Evolutionary conservation across 2,329 filamentous ascomycete species (phyloP).

Genomic region (Colletotrichum endophyticum): DNA sequence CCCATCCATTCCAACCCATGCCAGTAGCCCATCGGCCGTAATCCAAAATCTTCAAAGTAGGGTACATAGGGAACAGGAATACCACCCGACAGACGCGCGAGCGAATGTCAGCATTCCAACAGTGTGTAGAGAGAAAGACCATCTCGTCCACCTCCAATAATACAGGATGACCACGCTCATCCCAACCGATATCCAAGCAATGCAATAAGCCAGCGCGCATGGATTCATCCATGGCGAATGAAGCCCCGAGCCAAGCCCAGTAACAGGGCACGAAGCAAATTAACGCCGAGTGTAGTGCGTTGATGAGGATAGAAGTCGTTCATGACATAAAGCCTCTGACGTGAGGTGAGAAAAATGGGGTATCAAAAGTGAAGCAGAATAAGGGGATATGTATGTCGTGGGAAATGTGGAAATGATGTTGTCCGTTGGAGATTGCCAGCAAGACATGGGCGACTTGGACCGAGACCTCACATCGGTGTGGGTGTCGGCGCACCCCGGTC

Average conservation of each 20-base stretch:
- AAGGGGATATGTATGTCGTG: constrained; percentile 14
- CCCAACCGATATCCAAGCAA: neutral
- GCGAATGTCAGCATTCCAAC: neutral
- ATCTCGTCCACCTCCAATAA: neutral
- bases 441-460: neutral
- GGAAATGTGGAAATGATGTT: constrained; percentile 14
- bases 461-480: neutral
- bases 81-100: neutral
- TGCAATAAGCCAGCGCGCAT: neutral
- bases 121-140: neutral
- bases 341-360: constrained; percentile 28
- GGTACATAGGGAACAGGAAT: neutral
- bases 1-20: neutral
- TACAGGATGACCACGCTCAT: neutral
- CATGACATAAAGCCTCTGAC: constrained; percentile 15
- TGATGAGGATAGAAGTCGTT: neutral
- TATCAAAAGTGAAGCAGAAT: constrained; percentile 36
- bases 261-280: constrained; percentile 3
- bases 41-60: constrained; percentile 1
- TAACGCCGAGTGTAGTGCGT: neutral
- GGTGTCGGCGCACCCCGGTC: constrained; percentile 38
- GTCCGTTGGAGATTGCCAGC: neutral
- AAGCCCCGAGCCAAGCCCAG: neutral
- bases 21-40: neutral
- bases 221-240: neutral